phyloP scores from a whole-genome alignment of 1,284 basidiomycete species.

The Ustilago trichophora region DNA sequence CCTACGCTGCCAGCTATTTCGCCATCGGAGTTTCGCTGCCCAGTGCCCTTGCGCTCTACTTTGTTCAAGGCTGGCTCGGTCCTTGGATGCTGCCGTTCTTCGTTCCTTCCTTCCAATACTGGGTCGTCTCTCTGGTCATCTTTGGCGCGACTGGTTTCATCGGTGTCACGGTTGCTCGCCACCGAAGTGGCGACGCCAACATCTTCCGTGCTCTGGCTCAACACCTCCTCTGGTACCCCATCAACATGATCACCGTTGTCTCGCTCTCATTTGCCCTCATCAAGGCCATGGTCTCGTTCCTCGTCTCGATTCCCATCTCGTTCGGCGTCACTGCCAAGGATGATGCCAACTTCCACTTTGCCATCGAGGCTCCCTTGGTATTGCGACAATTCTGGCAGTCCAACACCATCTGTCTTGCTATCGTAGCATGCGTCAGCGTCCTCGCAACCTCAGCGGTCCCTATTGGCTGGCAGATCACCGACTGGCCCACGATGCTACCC shows the following conservation, averaged over 20 bases:
- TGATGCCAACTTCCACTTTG: slow-evolving; percentile 73
- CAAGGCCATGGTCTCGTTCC: slow-evolving; percentile 77
- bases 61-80: slow-evolving; percentile 75
- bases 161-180: slow-evolving; percentile 77
- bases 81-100: slow-evolving; percentile 75
- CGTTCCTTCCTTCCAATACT: slow-evolving; percentile 73
- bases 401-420: slow-evolving; percentile 15
- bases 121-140: slow-evolving; percentile 78
- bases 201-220: slow-evolving; percentile 73
- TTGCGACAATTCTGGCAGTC: slow-evolving; percentile 51
- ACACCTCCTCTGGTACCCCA: slow-evolving; percentile 79
- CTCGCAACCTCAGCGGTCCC: slow-evolving; percentile 17
- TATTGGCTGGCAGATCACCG: slow-evolving; percentile 23
- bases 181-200: slow-evolving; percentile 76
- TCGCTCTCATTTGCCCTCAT: slow-evolving; percentile 69
- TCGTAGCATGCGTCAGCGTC: slow-evolving; percentile 13
- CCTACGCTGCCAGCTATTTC: slow-evolving; percentile 81
- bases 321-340: slow-evolving; percentile 70
- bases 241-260: slow-evolving; percentile 65
- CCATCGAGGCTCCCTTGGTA: slow-evolving; percentile 83
- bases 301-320: slow-evolving; percentile 83
- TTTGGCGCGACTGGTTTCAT: slow-evolving; percentile 79
- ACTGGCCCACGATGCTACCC: slow-evolving; percentile 25
- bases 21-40: slow-evolving; percentile 77
- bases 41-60: slow-evolving; percentile 77